phyloP scores from a whole-genome alignment of 2,329 filamentous ascomycete genomes.

The Fusarium heterosporum region DNA sequence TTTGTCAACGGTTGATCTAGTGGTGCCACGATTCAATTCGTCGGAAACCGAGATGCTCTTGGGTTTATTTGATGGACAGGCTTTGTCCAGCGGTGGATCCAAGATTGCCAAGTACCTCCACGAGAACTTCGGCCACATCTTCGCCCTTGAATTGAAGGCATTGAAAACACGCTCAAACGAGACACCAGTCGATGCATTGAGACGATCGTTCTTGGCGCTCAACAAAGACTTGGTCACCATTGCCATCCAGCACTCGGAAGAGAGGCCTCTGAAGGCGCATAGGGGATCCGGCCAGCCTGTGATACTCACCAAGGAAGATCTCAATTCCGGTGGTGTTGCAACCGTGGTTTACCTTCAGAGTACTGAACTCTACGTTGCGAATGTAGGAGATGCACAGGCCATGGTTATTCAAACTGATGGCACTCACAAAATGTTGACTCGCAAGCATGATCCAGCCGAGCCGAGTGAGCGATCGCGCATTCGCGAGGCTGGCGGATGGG shows the following conservation, averaged over 20 bases:
- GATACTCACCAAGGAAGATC: slow-evolving; percentile 87
- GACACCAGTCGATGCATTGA: slow-evolving; percentile 82
- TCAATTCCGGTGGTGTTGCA: slow-evolving; percentile 89
- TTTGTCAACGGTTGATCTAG: slow-evolving; percentile 93
- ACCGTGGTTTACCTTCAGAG: slow-evolving; percentile 91
- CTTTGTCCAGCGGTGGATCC: slow-evolving; percentile 88
- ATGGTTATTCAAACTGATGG: slow-evolving; percentile 93
- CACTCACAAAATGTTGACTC: slow-evolving; percentile 83
- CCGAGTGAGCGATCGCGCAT: slow-evolving; percentile 86
- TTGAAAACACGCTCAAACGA: slow-evolving; percentile 76
- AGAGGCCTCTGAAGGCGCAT: slow-evolving; percentile 73
- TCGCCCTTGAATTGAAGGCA: slow-evolving; percentile 82
- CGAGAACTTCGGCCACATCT: slow-evolving; percentile 91
- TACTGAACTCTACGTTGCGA: slow-evolving; percentile 92
- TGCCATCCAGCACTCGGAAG: slow-evolving; percentile 83
- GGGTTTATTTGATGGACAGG: slow-evolving; percentile 95
- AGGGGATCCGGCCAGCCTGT: slow-evolving; percentile 78
- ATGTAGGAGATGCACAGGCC: slow-evolving; percentile 96
- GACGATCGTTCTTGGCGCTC: slow-evolving; percentile 85
- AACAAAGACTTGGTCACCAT: slow-evolving; percentile 95
- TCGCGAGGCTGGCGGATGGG: slow-evolving; percentile 93
- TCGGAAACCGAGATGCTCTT: slow-evolving; percentile 90
- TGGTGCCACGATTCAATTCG: slow-evolving; percentile 90
- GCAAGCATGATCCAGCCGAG: slow-evolving; percentile 94
- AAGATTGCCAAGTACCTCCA: slow-evolving; percentile 97